Conservation (phyloP, 495 filamentous ascomycete species). For the Aspergillus bertholletiae region DNA sequence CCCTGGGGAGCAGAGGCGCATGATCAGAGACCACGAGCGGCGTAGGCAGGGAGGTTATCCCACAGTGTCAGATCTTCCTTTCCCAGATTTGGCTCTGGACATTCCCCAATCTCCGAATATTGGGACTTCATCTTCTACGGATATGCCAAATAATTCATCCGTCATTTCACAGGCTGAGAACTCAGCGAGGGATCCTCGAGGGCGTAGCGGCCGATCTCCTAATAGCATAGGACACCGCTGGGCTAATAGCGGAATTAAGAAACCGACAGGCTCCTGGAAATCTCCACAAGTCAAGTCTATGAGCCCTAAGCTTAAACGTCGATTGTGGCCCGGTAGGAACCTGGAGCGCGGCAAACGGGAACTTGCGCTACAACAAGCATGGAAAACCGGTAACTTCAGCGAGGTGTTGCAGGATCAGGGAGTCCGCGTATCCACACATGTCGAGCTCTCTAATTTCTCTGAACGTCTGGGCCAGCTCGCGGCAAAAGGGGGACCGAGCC, state of each 20-base stretch:
- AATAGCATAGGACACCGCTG: neutral
- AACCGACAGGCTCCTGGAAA: conserved; percentile 1
- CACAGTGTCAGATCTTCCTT: conserved; percentile 5
- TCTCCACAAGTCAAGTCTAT: neutral
- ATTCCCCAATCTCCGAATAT: conserved; percentile 1
- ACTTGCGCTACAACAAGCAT: neutral
- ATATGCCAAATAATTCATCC: neutral
- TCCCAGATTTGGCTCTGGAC: conserved; percentile 12
- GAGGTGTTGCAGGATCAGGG: neutral
- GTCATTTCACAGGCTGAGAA: neutral
- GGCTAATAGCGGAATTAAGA: neutral
- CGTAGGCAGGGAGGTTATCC: conserved; percentile 10
- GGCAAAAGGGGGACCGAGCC: neutral
- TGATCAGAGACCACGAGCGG: conserved; percentile 8
- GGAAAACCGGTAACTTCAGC: neutral
- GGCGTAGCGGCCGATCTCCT: neutral
- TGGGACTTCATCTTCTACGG: neutral
- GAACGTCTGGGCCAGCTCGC: too few species aligned
- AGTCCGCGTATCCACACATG: neutral
- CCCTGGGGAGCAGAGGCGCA: conserved; percentile 11
- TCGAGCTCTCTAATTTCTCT: too few species aligned
- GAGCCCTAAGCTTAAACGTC: conserved; percentile 5
- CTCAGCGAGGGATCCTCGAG: neutral
- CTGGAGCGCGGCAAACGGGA: conserved; percentile 5
- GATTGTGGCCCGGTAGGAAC: neutral